These are phyloP conservation scores for Eucalyptus polyanthemos DNA, from an alignment of 345 rosid genomes.

Conservation along the genomic window DNA sequence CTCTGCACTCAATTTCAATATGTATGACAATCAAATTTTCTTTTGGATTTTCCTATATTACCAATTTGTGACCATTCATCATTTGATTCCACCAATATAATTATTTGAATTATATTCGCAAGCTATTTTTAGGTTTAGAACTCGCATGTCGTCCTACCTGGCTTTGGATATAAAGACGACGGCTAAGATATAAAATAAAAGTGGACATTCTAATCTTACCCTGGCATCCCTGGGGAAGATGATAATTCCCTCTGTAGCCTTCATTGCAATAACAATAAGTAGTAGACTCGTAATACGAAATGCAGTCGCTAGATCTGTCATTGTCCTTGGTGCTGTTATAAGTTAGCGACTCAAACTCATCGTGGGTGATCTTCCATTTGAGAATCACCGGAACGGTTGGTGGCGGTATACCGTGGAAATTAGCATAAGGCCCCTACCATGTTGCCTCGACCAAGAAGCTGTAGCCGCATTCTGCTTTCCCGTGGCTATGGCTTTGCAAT, in stretches of 20 bases:
- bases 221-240: neutral
- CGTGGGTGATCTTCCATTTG: neutral
- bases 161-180: neutral
- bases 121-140: neutral
- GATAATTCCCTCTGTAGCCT: neutral
- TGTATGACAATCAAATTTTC: neutral
- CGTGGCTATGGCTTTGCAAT: neutral
- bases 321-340: too few relatives aligned
- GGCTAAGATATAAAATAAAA: neutral
- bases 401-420: too few relatives aligned
- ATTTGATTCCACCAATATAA: neutral
- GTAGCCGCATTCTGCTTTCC: neutral
- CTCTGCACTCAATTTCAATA: neutral
- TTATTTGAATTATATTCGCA: neutral
- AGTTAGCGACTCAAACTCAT: too few relatives aligned
- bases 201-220: neutral
- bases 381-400: neutral
- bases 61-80: neutral
- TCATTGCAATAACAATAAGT: neutral
- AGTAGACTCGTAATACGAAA: too few relatives aligned
- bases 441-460: neutral
- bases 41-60: neutral
- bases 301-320: too few relatives aligned
- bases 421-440: too few relatives aligned
- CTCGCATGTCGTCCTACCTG: neutral